Base-by-base conservation (phyloP, 371 early-diverging fungal genomes). In the Mucor irregularis region DNA sequence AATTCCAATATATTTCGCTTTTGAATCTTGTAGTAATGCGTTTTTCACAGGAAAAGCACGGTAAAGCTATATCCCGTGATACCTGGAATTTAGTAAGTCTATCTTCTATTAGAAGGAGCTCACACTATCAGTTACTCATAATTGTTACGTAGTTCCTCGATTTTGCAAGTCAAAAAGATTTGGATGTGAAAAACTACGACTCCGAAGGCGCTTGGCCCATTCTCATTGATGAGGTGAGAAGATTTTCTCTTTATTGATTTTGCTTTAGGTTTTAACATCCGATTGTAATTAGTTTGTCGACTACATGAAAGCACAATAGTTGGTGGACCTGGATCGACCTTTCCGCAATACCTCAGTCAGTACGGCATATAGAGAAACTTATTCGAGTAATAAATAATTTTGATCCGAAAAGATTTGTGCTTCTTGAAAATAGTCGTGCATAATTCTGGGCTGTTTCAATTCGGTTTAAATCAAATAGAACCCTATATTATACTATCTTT, bases 161-260 rank as follows among this genome's bases (percentile, higher is more conserved):
- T 54, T 94, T 94, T 73, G 79, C 79, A 19, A 76, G 66, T 43
- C 86, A 87, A 53, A 73, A 76, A 33, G 68, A 84, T 50, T 57
- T 78, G 31, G 79, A 88, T 55, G 69, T 91, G 51, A 63, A 71
- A 9, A 81, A 80, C 34, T 86, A 92, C 65, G 92, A 92, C 57
- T 72, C 81, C 5, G 90, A 90, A 64, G 90, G 90, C 22, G 91
- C 92, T 42, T 92, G 92, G 92, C 92, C 92, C 10, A 82, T 87
- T 24, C 68, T 90, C 38, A 89, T 90, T 62, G 92, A 92, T 60
- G 85, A 87, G 51, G 83, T 83, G 76, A 53, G 64, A 24, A 8
- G 6, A 28, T 45, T 16, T 14, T 33, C 8, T 26, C 1, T 25
- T 37, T 9, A 22, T 30, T 11, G 13, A 9, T 6, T 40, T 19